Base-by-base conservation (phyloP, 2,329 filamentous ascomycete genomes). In the Bertia moriformis region DNA sequence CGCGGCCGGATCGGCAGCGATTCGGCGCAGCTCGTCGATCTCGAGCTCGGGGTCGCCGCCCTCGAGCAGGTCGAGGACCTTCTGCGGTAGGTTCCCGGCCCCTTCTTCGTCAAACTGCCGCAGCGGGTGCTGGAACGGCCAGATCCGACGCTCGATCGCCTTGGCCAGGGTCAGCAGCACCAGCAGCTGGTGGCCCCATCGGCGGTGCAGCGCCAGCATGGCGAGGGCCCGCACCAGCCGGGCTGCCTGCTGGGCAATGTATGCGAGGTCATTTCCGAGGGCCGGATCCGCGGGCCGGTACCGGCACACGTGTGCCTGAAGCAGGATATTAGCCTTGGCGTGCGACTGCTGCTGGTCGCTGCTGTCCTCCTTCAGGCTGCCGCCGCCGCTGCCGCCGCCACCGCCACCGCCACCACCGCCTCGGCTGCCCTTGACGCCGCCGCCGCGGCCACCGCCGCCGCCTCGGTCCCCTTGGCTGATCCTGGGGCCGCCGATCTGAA, bases 81-180 rank as follows among this genome's bases (percentile, higher is more conserved):
- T 77, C 48, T 81, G 78, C 0, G 89, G 82, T 1, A 98, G 66
- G n/a, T n/a, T n/a, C n/a, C n/a, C n/a, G n/a, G n/a, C n/a, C n/a
- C n/a, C n/a, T n/a, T n/a, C n/a, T n/a, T n/a, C n/a, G 43, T 96
- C 88, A 45, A 98, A 98, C 51, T 98, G 91, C 49, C 89, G 83
- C 38, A 98, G 78, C 0, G 91, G 91, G 54, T 98, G 91, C 54
- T 94, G 81, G 50, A 86, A 94, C 0, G 88, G 78, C 91, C 91
- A 98, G 10, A 94, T 80, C 42, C 87, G 80, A 60, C 87, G 93
- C 60, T 98, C 93, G 41, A 98, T 95, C 0, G 91, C 93, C 60
- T 96, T 95, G 58, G 88, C 93, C 46, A 98, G 67, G 1, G 86
- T 93, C 33, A 96, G 64, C 19, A 98, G 64, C 1, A 96, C 87